Percentiles rank a stretch among this genome's conserved stretches.
These are phyloP conservation scores for Aspergillus funiculosus DNA, from an alignment of 495 filamentous ascomycete genomes.

Conservation along the genomic window DNA sequence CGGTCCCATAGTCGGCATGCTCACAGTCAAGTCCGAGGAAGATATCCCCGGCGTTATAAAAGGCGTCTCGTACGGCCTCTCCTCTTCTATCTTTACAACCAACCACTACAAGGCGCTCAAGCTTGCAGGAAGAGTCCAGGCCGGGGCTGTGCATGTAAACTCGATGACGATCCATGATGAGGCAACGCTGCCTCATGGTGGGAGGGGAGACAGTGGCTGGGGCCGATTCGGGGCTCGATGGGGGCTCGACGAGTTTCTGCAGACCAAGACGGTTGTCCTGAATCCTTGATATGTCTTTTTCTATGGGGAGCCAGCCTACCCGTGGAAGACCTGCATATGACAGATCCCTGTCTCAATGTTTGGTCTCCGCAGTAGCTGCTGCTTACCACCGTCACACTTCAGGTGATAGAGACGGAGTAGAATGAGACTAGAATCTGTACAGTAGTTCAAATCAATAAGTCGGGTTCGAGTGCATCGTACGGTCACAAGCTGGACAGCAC, in stretches of 20 bases:
- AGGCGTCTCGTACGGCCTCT: slow-evolving; percentile 28
- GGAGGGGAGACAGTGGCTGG: slow-evolving; percentile 66
- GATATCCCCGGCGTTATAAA: slow-evolving; percentile 25
- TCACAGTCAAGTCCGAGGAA: slow-evolving; percentile 22
- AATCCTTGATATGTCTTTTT: no score
- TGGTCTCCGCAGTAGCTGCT: no score
- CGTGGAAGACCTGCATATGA: no score
- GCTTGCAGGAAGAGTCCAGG: slow-evolving; percentile 24
- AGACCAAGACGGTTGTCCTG: no score
- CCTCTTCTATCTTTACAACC: slow-evolving; percentile 25
- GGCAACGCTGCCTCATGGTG: slow-evolving; percentile 63
- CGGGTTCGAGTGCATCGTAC: no score
- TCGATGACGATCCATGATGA: slow-evolving; percentile 76
- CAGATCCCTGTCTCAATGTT: no score
- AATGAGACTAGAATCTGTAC: no score
- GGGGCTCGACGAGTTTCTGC: slow-evolving; percentile 60
- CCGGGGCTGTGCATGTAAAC: slow-evolving; percentile 69
- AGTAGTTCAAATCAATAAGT: no score
- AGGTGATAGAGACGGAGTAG: no score
- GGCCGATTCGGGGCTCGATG: slow-evolving; percentile 49
- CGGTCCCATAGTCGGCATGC: slow-evolving; percentile 52
- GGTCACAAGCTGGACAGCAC: no score
- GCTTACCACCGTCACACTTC: no score
- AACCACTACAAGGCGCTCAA: slow-evolving; percentile 14
- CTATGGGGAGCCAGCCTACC: no score